Base-by-base conservation (phyloP, 2,329 filamentous ascomycete species). In the Diaporthe ilicicola region DNA sequence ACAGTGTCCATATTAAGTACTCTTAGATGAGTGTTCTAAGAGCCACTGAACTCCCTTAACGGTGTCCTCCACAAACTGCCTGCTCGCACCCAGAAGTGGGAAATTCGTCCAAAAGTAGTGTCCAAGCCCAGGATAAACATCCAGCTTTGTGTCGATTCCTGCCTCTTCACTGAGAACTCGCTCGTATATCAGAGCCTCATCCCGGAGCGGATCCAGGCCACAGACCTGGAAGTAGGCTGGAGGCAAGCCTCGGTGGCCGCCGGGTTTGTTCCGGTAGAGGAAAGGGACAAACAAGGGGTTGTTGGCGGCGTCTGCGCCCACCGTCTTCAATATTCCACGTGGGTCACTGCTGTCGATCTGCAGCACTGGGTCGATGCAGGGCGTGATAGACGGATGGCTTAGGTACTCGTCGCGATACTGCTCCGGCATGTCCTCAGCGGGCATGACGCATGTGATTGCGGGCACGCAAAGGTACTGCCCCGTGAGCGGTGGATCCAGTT, bases 171-270 rank as follows among this genome's bases (percentile, higher is more conserved):
- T 77, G 68, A 88, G 75, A 5, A 84, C 74, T 37, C 81, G 75
- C 71, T 87, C 85, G 73, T 87, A 89, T 0, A 88, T 82, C 61
- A 89, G 70, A 0, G 78, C 84, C 67, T 88, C 86, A 70, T 89
- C 87, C 2, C 87, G 78, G 2, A 85, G 74, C 0, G 82, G 83
- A 74, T 89, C 87, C 70, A 85, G 70, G n/a, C 86, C 87, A 72
- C 81, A 83, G 0, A 87, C 79, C 74, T 87, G 85, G 1, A 89
- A 77, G 74, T 86, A 88, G 1, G 83, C 81, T 1, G 79, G 80
- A 7, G 85, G 85, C 34, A 87, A 76, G 3, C 73, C 78, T 13
- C 73, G 65, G 62, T 82, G 78, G 12, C 67, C 67, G 1, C 32
- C 37, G 12, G 50, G 29, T 27, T 15, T 32, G n/a, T 67, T 15